phyloP scores from a whole-genome alignment of 2,329 filamentous ascomycete species.

The Sporothrix inflata region DNA sequence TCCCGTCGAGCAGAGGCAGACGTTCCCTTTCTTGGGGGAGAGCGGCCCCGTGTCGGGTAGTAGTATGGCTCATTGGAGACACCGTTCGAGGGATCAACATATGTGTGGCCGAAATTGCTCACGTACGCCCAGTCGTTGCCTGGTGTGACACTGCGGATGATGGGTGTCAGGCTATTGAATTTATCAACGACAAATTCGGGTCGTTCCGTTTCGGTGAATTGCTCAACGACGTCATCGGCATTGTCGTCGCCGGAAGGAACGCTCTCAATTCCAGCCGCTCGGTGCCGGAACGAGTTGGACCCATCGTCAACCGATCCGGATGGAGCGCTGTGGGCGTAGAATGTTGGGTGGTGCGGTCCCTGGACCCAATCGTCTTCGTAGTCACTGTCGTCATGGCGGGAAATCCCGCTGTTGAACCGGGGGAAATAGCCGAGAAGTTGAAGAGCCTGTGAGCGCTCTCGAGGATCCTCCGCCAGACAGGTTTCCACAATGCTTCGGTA shows the following conservation, averaged over 20 bases:
- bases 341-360: slow-evolving; percentile 30
- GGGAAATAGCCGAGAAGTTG: slow-evolving; percentile 74
- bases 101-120: slow-evolving; percentile 41
- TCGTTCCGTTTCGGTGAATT: slow-evolving; percentile 40
- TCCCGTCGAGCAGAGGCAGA: neutral
- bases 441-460: slow-evolving; percentile 71
- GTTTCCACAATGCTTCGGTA: slow-evolving; percentile 75
- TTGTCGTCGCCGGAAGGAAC: neutral
- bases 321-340: slow-evolving; percentile 37
- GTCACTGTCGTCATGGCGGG: slow-evolving; percentile 35
- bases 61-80: slow-evolving; percentile 48
- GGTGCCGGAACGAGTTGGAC: slow-evolving; percentile 35
- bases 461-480: slow-evolving; percentile 76
- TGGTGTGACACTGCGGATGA: slow-evolving; percentile 48
- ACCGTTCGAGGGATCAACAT: slow-evolving; percentile 43
- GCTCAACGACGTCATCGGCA: neutral
- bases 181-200: slow-evolving; percentile 44
- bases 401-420: slow-evolving; percentile 37
- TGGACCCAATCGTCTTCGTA: slow-evolving; percentile 37
- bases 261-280: slow-evolving; percentile 16
- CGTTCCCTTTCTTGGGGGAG: slow-evolving; percentile 46
- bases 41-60: slow-evolving; percentile 56
- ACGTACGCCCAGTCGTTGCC: slow-evolving; percentile 50
- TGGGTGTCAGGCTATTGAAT: slow-evolving; percentile 40
- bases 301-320: slow-evolving; percentile 49